Evolutionary conservation across 768 basidiomycete species (phyloP).

Genomic region (Mrakia frigida): DNA sequence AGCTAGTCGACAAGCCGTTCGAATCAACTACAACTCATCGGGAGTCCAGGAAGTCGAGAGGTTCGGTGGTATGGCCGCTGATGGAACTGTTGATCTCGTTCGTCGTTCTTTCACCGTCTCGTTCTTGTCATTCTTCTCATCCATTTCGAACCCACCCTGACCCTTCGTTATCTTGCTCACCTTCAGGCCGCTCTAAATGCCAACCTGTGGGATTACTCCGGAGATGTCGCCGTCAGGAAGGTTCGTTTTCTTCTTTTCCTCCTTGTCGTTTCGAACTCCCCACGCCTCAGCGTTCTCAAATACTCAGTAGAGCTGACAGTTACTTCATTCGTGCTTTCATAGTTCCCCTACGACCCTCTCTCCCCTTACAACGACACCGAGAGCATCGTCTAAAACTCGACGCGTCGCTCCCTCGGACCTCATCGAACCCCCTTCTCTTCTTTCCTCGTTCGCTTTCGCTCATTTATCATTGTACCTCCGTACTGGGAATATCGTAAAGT

Average conservation of each 20-base stretch:
- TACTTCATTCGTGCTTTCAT: not conserved
- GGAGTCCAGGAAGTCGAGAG: constrained; percentile 14
- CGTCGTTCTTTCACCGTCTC: not conserved
- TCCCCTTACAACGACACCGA: constrained; percentile 23
- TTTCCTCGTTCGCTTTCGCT: too few relatives aligned
- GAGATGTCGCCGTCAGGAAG: too few relatives aligned
- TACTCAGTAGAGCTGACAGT: not conserved
- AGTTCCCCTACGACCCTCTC: constrained; percentile 28
- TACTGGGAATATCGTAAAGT: too few relatives aligned
- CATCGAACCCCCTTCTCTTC: not conserved
- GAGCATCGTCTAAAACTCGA: constrained; percentile 14
- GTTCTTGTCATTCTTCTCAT: not conserved
- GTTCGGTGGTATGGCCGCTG: constrained; percentile 9
- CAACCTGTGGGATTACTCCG: not conserved
- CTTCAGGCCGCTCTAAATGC: not conserved
- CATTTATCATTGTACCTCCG: too few relatives aligned
- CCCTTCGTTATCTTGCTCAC: not conserved
- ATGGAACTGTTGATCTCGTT: constrained; percentile 4
- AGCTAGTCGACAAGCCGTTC: constrained; percentile 38
- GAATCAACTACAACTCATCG: constrained; percentile 38
- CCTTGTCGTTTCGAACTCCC: not conserved
- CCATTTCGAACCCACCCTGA: not conserved
- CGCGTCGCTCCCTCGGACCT: too few relatives aligned
- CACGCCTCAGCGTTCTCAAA: not conserved
- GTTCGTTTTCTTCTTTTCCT: not conserved